A percentile compares a stretch with the other conserved stretches of the same genome.
Conservation (phyloP, 2,329 filamentous ascomycete species). For the Pseudocercospora fuligena region DNA sequence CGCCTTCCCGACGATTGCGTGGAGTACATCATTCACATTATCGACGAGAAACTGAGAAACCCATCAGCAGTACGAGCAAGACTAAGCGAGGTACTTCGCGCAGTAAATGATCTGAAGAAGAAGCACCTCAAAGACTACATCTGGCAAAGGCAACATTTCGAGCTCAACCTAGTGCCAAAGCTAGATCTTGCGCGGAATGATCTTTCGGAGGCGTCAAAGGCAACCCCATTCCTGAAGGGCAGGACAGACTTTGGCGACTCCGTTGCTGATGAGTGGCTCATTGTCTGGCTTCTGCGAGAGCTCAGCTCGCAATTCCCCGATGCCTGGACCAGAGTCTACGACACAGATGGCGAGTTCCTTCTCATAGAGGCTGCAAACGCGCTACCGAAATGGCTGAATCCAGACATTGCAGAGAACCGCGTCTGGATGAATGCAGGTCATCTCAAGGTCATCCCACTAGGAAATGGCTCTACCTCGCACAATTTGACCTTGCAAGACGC, state of each 20-base stretch:
- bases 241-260: slow-evolving; percentile 89
- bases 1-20: slow-evolving; percentile 80
- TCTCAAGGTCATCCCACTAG: slow-evolving; percentile 72
- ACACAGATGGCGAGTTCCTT: slow-evolving; percentile 93
- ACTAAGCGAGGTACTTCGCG: slow-evolving; percentile 74
- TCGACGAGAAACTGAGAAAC: slow-evolving; percentile 59
- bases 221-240: slow-evolving; percentile 62
- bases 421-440: slow-evolving; percentile 85
- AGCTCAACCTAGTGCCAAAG: slow-evolving; percentile 65
- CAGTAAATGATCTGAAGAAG: slow-evolving; percentile 66
- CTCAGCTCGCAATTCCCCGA: slow-evolving; percentile 73
- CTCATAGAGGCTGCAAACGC: slow-evolving; percentile 90
- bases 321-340: slow-evolving; percentile 81
- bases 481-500: slow-evolving; percentile 69
- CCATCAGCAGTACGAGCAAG: slow-evolving; percentile 62
- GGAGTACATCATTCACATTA: slow-evolving; percentile 79
- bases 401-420: slow-evolving; percentile 84
- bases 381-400: slow-evolving; percentile 87
- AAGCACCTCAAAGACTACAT: slow-evolving; percentile 81
- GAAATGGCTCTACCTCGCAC: slow-evolving; percentile 39
- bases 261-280: slow-evolving; percentile 95
- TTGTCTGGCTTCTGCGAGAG: slow-evolving; percentile 86
- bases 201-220: slow-evolving; percentile 5
- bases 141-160: slow-evolving; percentile 87
- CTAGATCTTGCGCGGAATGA: slow-evolving; percentile 23